Evolutionary conservation across 257 asterid species (phyloP).

Genomic region (Salvia splendens): DNA sequence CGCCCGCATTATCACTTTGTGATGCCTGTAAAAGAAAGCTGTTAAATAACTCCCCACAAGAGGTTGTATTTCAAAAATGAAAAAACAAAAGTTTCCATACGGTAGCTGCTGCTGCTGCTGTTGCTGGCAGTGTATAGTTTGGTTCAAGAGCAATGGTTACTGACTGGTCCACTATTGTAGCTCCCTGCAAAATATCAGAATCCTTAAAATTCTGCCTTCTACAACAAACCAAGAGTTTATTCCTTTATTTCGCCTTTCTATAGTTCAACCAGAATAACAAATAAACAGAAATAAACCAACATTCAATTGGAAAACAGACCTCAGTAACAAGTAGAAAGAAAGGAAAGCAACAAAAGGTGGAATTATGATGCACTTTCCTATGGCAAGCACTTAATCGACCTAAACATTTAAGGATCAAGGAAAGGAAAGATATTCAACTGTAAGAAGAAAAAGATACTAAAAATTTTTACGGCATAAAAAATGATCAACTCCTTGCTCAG

Average conservation of each 20-base stretch:
- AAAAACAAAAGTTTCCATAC: conserved; percentile 33
- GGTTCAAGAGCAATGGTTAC: conserved; percentile 49
- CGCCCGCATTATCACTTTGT: conserved; percentile 34
- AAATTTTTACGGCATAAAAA: not conserved
- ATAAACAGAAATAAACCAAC: not conserved
- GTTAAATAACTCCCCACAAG: conserved; percentile 8
- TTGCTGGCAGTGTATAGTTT: conserved; percentile 47
- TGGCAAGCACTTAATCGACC: not conserved
- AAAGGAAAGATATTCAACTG: not conserved
- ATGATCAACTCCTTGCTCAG: not conserved
- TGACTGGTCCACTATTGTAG: conserved; percentile 66
- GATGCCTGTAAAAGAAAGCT: conserved; percentile 41
- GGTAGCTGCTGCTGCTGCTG: conserved; percentile 29
- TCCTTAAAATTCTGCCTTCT: not conserved
- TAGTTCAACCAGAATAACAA: not conserved
- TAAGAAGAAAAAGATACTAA: not conserved
- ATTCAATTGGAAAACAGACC: not conserved
- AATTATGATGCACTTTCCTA: not conserved
- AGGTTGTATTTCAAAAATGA: conserved; percentile 7
- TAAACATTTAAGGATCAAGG: not conserved
- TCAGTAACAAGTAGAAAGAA: not conserved
- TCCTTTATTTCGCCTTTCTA: not conserved
- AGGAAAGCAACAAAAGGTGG: no score
- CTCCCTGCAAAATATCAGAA: conserved; percentile 48
- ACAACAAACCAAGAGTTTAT: not conserved